Conservation (phyloP, 306 rosid genomes). For the Trifolium pratense region DNA sequence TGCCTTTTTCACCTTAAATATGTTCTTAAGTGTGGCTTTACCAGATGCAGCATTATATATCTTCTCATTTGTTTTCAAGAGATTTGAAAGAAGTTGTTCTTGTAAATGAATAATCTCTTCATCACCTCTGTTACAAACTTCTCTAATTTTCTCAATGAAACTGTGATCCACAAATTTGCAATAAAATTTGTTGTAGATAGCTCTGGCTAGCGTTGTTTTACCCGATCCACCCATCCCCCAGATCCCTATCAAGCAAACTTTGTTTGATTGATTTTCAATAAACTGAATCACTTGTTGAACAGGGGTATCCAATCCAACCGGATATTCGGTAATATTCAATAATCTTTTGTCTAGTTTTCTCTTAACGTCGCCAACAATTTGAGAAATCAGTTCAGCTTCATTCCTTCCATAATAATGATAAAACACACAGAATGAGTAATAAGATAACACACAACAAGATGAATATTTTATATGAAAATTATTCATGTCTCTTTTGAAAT, state of each 20-base stretch:
- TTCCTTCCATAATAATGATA: not conserved
- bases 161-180: not conserved
- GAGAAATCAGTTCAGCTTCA: not conserved
- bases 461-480: too few relatives aligned
- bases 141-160: conserved; percentile 2
- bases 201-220: conserved; percentile 30
- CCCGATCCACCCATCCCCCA: conserved; percentile 39
- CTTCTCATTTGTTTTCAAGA: too few relatives aligned
- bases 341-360: not conserved
- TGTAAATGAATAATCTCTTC: conserved; percentile 9
- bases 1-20: not conserved
- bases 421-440: not conserved
- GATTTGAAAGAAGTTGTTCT: too few relatives aligned
- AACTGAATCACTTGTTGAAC: not conserved
- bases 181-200: conserved; percentile 21
- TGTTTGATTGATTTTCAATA: not conserved
- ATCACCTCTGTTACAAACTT: not conserved
- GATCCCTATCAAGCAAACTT: conserved; percentile 13
- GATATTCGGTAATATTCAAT: not conserved
- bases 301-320: conserved; percentile 25
- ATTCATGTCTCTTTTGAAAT: too few relatives aligned
- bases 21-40: too few relatives aligned
- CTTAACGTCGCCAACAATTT: not conserved
- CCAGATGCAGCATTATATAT: too few relatives aligned
- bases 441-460: too few relatives aligned